Base-by-base conservation (phyloP, 768 basidiomycete species). In the Strobilomyces confusus region DNA sequence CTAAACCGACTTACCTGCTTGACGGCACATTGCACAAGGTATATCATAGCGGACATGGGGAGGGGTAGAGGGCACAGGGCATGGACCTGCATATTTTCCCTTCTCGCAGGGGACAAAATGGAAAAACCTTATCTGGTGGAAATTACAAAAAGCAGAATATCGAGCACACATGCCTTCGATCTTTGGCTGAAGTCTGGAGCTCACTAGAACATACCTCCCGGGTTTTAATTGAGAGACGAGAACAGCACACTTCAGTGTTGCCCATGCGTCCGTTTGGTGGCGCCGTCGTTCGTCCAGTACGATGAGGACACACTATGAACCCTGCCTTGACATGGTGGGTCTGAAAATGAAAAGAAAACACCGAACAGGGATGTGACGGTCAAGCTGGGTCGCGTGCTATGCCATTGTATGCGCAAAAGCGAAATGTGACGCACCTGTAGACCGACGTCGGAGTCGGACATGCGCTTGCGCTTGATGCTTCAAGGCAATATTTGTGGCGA, bases 401-500 rank as follows among this genome's bases (percentile, higher is more conserved):
- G 30, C 54, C 22, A 32, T 20, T 14, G 26, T 45, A 44, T 26
- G 41, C 34, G 47, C 46, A 46, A 44, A 29, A 26, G 5, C 52
- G 53, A 51, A 51, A 55, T 55, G 38, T 23, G 20, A 48, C 49
- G 40, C 4, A 60, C 55, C 46, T 50, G 53, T 44, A 51, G 29
- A 50, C 8, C 13, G 19, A 22, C 15, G 23, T 42, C 13, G 52
- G 52, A 22, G 14, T 34, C 34, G 29, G 29, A 29, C 29, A n/a
- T n/a, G n/a, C n/a, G n/a, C 40, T 20, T 44, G 44, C 1, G 37
- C 41, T 32, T 14, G 48, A 61, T 41, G 11, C 20, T 53, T 57
- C 13, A 7, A 49, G 60, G 41, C 6, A 62, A 63, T 20, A 55
- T 37, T 14, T 63, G 65, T 67, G 65, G 65, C 57, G 66, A 13